Base-by-base conservation (phyloP, 805 yeast species). In the Novakomyces olei region DNA sequence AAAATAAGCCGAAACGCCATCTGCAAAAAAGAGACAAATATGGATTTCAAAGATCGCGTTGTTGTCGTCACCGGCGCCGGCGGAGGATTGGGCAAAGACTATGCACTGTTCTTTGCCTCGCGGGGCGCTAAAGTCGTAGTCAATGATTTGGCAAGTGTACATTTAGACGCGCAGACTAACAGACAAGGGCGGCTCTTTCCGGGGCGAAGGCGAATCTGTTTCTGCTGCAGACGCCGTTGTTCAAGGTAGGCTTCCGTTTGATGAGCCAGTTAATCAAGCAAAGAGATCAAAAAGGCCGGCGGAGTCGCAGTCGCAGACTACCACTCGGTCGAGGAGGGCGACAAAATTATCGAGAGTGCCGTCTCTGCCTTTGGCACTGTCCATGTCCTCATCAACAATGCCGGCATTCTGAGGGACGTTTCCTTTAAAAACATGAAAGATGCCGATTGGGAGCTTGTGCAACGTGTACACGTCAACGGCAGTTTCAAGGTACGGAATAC, bases 41-140 rank as follows among this genome's bases (percentile, higher is more conserved):
- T 75, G 29, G 68, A 80, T 19, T 58, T 85, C 50, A 69, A 69
- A 48, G 81, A 62, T 43, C 78, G 77, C 55, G 94, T 85, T 36
- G 94, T 80, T 23, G 65, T 85, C 37, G 69, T 85, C 35, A 85
- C 96, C 14, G 98, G 98, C 40, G 83, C 94, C 27, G 98, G 98
- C 41, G 96, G 95, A 43, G 98, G 96, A 14, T 65, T 85, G 29
- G 98, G 98, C 16, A 76, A 65, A 45, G 70, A 70, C 31, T 85
- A 85, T 54, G 92, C 94, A 4, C 57, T 80, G 20, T 80, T 75
- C 44, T 85, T 65, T 54, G 96, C 92, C 27, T 60, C 69, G 37
- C 65, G 92, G 43, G 96, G 96, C 23, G 98, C 95, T 38, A 73
- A 74, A 45, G 94, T 85, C 24, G 93, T 85, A 17, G 93, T 85